Evolutionary conservation across 2,329 filamentous ascomycete species (phyloP).

Genomic region (Colletotrichum siamense): DNA sequence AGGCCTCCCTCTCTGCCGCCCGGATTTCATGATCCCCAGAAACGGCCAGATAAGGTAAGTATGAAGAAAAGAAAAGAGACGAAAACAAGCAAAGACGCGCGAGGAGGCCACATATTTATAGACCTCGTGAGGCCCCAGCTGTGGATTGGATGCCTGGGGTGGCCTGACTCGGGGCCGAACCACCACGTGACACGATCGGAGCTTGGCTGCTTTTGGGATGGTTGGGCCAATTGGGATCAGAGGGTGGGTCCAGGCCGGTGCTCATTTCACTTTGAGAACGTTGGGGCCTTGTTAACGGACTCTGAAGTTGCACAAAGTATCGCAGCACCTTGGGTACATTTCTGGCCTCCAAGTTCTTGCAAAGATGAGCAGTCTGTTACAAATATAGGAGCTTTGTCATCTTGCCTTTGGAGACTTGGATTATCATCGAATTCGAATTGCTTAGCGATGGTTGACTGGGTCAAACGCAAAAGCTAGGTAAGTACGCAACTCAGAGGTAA

Average conservation of each 20-base stretch:
- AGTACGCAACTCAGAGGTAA: too few relatives aligned
- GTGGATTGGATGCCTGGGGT: not conserved
- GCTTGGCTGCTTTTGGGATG: accelerated
- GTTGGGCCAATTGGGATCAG: not conserved
- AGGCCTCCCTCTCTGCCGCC: constrained; percentile 48
- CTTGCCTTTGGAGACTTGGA: too few relatives aligned
- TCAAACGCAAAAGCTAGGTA: too few relatives aligned
- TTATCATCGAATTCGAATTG: too few relatives aligned
- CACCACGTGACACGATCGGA: not conserved
- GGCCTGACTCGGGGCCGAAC: not conserved
- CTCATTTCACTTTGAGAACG: not conserved
- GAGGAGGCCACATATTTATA: not conserved
- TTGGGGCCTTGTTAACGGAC: not conserved
- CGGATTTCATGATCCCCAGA: constrained; percentile 47
- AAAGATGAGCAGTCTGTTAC: too few relatives aligned
- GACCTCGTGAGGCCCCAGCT: not conserved
- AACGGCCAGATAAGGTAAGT: constrained; percentile 54
- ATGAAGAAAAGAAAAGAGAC: constrained; percentile 38
- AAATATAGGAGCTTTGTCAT: too few relatives aligned
- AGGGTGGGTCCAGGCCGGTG: not conserved
- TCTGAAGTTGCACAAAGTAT: too few relatives aligned
- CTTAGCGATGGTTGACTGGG: too few relatives aligned
- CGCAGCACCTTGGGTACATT: too few relatives aligned
- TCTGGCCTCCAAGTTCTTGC: too few relatives aligned
- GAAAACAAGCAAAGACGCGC: not conserved